Percentiles rank a stretch among this genome's conserved stretches.
These are phyloP conservation scores for Dipteronia dyeriana DNA, from an alignment of 345 rosid species.

Conservation along the genomic window DNA sequence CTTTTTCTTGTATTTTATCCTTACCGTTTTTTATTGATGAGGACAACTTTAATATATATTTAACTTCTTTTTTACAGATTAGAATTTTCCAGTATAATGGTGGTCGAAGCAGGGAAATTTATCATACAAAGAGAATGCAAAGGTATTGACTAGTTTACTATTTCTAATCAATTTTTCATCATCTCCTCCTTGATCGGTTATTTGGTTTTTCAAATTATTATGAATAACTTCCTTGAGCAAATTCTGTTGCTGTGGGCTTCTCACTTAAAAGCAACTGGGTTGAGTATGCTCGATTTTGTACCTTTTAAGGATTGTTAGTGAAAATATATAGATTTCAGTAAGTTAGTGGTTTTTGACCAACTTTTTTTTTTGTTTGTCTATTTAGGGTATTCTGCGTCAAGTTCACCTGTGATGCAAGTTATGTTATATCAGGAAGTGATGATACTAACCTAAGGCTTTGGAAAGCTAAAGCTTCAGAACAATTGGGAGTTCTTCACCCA, in stretches of 20 bases:
- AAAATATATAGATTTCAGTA: not conserved
- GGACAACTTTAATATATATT: constrained; percentile 5
- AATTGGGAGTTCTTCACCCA: constrained; percentile 88
- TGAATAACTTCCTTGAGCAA: not conserved
- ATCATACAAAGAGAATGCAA: constrained; percentile 99
- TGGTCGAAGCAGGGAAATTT: constrained; percentile 89
- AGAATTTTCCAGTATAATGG: constrained; percentile 91
- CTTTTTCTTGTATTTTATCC: not conserved
- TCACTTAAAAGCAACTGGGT: constrained; percentile 1
- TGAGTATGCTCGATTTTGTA: not conserved
- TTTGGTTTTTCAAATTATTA: not conserved
- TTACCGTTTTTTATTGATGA: not conserved
- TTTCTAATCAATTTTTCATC: not conserved
- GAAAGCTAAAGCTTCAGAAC: constrained; percentile 99
- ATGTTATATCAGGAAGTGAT: constrained; percentile 93
- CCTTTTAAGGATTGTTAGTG: not conserved
- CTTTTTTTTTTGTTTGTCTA: not conserved
- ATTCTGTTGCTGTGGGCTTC: not conserved
- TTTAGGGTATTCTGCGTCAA: constrained; percentile 89
- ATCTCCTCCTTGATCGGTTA: not conserved
- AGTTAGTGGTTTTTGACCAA: constrained; percentile 10
- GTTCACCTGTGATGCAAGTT: constrained; percentile 92
- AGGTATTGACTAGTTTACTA: constrained; percentile 43
- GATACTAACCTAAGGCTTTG: constrained; percentile 93
- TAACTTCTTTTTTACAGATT: constrained; percentile 41